Evolutionary conservation across 352 stramenopile species (phyloP), one percentile per base, ranked within the genome.

Genomic region (Globisporangium okanoganense): DNA sequence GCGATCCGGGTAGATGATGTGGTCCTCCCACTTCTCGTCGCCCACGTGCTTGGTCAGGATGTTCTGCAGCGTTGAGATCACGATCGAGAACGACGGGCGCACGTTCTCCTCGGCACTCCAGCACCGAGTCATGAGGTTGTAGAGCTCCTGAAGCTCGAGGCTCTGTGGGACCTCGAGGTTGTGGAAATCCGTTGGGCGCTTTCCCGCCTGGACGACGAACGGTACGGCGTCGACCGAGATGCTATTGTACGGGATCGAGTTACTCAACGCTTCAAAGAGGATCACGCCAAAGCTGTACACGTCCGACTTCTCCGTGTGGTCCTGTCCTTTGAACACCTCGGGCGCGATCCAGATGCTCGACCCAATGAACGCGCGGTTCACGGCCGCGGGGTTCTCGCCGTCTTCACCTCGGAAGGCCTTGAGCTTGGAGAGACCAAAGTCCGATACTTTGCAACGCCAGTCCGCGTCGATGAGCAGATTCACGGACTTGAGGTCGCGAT

Each of bases 321-420:
- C 66, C 57, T 93, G 74, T 16, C 89, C 90, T 54, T 90, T 91
- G 65, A 97, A 96, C 12, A 97, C 79, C 58, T 97, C 87, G 0
- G 90, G 89, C 1, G 90, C 87, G 68, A 96, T 96, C 90, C 90
- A 97, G 47, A 96, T 82, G 50, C 80, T 94, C 3, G 89, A 96
- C 38, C 88, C 89, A n/a, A 90, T 68, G 47, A 94, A 93, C 5
- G 79, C 69, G 2, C 82, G 82, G 7, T 62, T 81, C 2, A 67
- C 68, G 16, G 70, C 41, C 20, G 57, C 62, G 2, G 59, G 58
- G 20, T 71, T 76, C 2, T 88, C 72, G n/a, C 64, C 71, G 48
- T 85, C 69, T 13, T 89, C 81, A 9, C 38, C 38, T 22, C 80
- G 72, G 55, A 92, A 90, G 12, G 82, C 82, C 56, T 95, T 95